Conservation (phyloP, 129 eudicot genomes). For the Escallonia rubra region DNA sequence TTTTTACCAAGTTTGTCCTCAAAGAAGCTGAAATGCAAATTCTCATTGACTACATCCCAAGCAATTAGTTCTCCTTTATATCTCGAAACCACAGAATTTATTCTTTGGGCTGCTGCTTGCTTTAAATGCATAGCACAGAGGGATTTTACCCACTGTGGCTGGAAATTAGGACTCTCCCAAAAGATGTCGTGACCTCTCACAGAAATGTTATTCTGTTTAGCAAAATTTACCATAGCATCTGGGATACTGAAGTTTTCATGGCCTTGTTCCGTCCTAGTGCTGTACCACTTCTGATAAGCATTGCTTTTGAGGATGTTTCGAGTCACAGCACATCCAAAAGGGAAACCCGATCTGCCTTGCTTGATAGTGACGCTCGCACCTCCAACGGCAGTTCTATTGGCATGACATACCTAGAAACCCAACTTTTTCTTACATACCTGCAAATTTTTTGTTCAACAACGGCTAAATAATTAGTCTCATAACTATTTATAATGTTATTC, state of each 20-base stretch:
- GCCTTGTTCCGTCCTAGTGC: slow-evolving; percentile 26
- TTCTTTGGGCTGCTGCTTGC: slow-evolving; percentile 25
- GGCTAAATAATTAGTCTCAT: too few species aligned
- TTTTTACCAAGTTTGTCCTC: slow-evolving; percentile 53
- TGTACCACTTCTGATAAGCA: slow-evolving; percentile 17
- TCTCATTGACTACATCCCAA: slow-evolving; percentile 86
- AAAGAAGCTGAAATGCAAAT: slow-evolving; percentile 48
- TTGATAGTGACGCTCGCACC: background rate
- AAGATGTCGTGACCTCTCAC: too few species aligned
- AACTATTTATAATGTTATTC: too few species aligned
- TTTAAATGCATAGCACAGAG: slow-evolving; percentile 21
- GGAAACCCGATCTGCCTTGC: too few species aligned
- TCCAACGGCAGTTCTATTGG: too few species aligned
- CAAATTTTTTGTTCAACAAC: too few species aligned
- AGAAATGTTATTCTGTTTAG: slow-evolving; percentile 2
- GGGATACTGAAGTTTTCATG: slow-evolving; percentile 23
- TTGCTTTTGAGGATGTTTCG: too few species aligned
- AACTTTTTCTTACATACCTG: too few species aligned
- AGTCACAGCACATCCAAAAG: too few species aligned
- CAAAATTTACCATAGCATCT: slow-evolving; percentile 44
- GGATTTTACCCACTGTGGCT: slow-evolving; percentile 41
- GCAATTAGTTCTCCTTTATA: slow-evolving; percentile 44
- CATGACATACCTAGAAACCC: too few species aligned
- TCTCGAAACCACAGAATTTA: slow-evolving; percentile 31
- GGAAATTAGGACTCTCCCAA: slow-evolving; percentile 34